Evolutionary conservation across 352 stramenopile genomes (phyloP), one percentile per base, ranked within the genome.

Genomic region (Phytopythium mirpurense): DNA sequence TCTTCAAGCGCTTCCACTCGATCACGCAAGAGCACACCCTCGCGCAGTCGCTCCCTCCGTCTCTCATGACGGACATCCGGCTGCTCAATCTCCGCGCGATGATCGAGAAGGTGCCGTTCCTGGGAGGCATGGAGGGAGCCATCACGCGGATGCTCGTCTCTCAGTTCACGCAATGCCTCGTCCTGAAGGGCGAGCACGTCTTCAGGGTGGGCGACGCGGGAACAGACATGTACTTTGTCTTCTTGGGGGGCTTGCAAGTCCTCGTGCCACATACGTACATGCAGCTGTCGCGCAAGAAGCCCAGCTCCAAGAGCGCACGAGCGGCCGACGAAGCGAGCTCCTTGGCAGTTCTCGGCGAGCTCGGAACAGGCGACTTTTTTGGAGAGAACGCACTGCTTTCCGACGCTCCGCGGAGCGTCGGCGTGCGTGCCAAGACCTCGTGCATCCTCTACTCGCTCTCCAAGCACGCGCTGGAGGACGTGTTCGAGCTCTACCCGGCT

Each of bases 181-280:
- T 81, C 2, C 53, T 75, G 1, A 50, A 63, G 1, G 62, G 78
- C 16, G 56, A 81, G 42, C 74, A 68, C 27, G 63, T 79, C 2
- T 83, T 64, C 37, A 59, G 61, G 12, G 70, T 65, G 18, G 63
- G 69, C 5, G 74, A 85, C 10, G 64, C 79, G n/a, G 74, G 69
- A 1, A 70, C 56, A 24, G 74, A 85, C n/a, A 85, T 85, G 74
- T 85, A 58, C 32, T 83, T 85, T 40, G 65, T 85, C 1, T 85
- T 81, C 37, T 70, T 72, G 3, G 74, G 74, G 0, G 59, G 74
- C 4, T 56, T 85, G 0, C 61, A 65, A 7, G 62, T 82, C 15
- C 56, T 72, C 18, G 26, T 83, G 2, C 67, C 62, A 16, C 21
- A 37, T 18, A n/a, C n/a, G n/a, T 86, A 86, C 42, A 60, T 72